Base-by-base conservation (phyloP, 2,329 filamentous ascomycete genomes). In the Epichloe bromicola region DNA sequence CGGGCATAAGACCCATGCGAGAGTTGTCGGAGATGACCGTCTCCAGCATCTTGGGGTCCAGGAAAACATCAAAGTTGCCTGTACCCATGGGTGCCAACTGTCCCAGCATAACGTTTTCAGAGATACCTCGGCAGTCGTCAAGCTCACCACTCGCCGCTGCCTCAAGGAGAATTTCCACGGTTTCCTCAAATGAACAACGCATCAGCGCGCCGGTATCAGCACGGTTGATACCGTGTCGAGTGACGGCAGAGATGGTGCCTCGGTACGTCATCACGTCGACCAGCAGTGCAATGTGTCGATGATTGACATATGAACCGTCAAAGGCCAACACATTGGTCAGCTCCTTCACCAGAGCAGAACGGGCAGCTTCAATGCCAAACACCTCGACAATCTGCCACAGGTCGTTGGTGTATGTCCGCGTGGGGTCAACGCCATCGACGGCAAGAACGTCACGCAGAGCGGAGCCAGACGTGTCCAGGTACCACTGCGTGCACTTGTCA, bases 161-260 rank as follows among this genome's bases (percentile, higher is more conserved):
- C 65, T 98, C 93, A 19, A 98, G 81, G 49, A 98, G 75, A 74
- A 98, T 98, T 65, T 98, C 94, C 40, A 98, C 93, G 0, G 93
- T 98, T 69, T 98, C 94, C 70, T 98, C 93, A 71, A 98, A 98
- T 2, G 93, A 98, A 76, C 94, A 98, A 67, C 93, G 86, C 93
- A 98, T 98, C 61, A 98, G 77, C 10, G 93, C 94, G 74, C 93
- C 93, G 55, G 94, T 98, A 65, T 98, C 93, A 26, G 91, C 88
- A 61, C 93, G 83, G 74, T 98, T 98, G 74, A 98, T 98, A 71
- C 93, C 93, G 65, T 98, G 93, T 70, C 93, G 87, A 51, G 93
- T 98, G 56, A 98, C 91, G 14, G 93, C 91, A 68, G 95, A 95
- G 62, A 98, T 83, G 61, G 86, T 85, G 58, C 93, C 93, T 61